phyloP scores from a whole-genome alignment of 164 flowering plant genomes.

The Vitis amurensis region DNA sequence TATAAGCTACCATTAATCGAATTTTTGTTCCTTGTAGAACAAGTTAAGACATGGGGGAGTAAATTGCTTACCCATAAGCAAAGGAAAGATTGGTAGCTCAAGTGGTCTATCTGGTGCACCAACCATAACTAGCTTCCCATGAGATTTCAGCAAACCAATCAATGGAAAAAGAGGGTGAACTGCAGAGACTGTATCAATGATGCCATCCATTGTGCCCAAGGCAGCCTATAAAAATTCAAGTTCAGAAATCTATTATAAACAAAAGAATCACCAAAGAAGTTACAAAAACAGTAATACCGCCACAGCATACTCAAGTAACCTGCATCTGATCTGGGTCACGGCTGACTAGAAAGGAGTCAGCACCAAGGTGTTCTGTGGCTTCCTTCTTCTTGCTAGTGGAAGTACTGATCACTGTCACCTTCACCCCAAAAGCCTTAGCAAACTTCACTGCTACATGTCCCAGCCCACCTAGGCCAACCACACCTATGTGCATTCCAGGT shows the following conservation, averaged over 20 bases:
- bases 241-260: too few species aligned
- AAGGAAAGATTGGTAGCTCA: constrained; percentile 42
- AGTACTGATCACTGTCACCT: constrained; percentile 54
- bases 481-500: constrained; percentile 41
- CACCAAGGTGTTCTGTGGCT: constrained; percentile 44
- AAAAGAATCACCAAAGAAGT: too few species aligned
- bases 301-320: constrained; percentile 17
- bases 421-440: constrained; percentile 52
- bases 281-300: too few species aligned
- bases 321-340: constrained; percentile 34
- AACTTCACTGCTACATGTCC: constrained; percentile 61
- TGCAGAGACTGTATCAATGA: constrained; percentile 54
- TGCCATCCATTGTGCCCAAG: constrained; percentile 44
- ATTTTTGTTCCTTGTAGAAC: too few species aligned
- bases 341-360: constrained; percentile 48
- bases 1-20: too few species aligned
- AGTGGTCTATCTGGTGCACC: constrained; percentile 50
- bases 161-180: constrained; percentile 41
- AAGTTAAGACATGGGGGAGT: background rate
- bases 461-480: constrained; percentile 55
- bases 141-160: constrained; percentile 36
- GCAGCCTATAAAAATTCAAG: constrained; percentile 26
- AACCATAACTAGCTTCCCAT: constrained; percentile 48
- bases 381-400: constrained; percentile 42
- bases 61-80: constrained; percentile 35